Evolutionary conservation across 2,329 filamentous ascomycete genomes (phyloP), one percentile per base, ranked within the genome.

Genomic region (Colletotrichum echinochloae): DNA sequence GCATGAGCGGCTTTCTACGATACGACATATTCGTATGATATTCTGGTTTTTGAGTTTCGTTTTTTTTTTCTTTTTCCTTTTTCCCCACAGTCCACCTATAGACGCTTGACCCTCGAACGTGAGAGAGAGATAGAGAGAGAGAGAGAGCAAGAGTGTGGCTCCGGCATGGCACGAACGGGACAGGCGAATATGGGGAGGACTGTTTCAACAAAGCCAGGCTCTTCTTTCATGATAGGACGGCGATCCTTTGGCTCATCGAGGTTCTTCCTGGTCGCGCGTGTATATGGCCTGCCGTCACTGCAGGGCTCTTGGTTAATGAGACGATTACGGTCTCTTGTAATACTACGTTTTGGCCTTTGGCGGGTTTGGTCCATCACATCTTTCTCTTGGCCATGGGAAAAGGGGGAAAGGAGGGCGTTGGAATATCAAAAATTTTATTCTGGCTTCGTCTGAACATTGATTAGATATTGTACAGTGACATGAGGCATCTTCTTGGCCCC

Each of bases 361-460:
- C 33, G 5, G 11, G 7, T 64, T 39, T 41, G 35, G 14, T n/a
- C 9, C n/a, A 16, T 20, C n/a, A n/a, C n/a, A 18, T 23, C 5
- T 63, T 6, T 20, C 26, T 51, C 18, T 1, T 54, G 33, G 51
- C 33, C 23, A 51, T 33, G 28, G 33, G 28, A 55, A 26, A 35
- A 11, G 48, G 44, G 11, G 5, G 1, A 16, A n/a, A n/a, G 11
- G 14, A 18, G 16, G 44, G 56, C 23, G 51, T 49, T 51, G 41
- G 56, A 46, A 44, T 61, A 56, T 46, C 49, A 51, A 60, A 60
- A 66, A 35, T 12, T 14, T 70, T 48, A 52, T 68, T 63, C 44
- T 62, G 68, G 64, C 57, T 71, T 67, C 68, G 52, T 71, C 65
- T 63, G 57, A 67, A 70, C 65, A 71, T 46, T 71, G 57, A 68